Conservation (phyloP, 1,284 basidiomycete genomes). For the Ganoderma lingzhi region DNA sequence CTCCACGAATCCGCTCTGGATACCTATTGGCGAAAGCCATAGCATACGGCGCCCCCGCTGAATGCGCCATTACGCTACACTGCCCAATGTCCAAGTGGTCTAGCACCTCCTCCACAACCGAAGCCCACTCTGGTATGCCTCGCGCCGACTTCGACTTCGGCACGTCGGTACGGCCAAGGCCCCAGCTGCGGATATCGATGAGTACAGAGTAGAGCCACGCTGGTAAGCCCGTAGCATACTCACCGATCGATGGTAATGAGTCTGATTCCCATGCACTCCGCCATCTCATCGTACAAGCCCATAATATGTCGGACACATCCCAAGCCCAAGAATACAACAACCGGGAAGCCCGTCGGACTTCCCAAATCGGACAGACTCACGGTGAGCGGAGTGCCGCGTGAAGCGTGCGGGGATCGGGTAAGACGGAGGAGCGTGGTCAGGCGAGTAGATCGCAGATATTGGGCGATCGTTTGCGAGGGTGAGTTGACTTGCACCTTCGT, state of each 20-base stretch:
- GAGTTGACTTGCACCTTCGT: conserved; percentile 45
- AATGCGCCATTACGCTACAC: conserved; percentile 94
- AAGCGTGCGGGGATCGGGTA: conserved; percentile 81
- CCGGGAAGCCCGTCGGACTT: conserved; percentile 80
- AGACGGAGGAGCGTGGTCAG: conserved; percentile 87
- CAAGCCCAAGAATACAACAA: conserved; percentile 92
- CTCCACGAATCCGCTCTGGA: conserved; percentile 81
- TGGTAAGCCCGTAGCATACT: conserved; percentile 30
- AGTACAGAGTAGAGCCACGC: neutral
- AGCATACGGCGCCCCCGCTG: conserved; percentile 96
- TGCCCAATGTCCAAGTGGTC: conserved; percentile 81
- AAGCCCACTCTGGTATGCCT: conserved; percentile 91
- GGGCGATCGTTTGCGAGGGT: conserved; percentile 76
- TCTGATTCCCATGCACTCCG: conserved; percentile 84
- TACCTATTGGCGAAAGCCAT: conserved; percentile 84
- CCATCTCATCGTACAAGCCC: conserved; percentile 96
- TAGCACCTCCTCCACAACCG: conserved; percentile 89
- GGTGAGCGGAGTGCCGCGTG: conserved; percentile 73
- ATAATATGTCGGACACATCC: conserved; percentile 95
- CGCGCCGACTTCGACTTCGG: conserved; percentile 73
- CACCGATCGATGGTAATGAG: conserved; percentile 95
- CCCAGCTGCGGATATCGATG: conserved; percentile 72
- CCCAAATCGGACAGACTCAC: conserved; percentile 96
- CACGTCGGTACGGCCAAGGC: conserved; percentile 86
- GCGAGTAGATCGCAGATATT: conserved; percentile 85